A percentile compares a stretch with the other conserved stretches of the same genome.
phyloP scores from a whole-genome alignment of 2,329 filamentous ascomycete genomes.

The Teratosphaeria epicoccoides region DNA sequence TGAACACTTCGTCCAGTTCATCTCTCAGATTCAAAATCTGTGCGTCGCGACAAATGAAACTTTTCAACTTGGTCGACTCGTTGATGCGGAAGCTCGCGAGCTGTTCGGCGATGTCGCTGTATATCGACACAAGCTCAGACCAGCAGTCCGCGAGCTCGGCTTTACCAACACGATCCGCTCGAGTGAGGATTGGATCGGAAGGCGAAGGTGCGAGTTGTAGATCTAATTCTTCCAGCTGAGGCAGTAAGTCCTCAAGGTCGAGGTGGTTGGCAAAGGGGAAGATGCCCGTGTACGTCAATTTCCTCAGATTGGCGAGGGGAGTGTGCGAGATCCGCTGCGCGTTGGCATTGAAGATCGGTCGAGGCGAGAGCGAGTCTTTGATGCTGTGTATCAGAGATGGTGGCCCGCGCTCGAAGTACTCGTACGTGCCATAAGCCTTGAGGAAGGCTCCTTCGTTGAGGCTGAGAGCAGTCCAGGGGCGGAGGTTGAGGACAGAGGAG shows the following conservation, averaged over 20 bases:
- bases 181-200: conserved; percentile 29
- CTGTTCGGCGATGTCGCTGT: conserved; percentile 9
- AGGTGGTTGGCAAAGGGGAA: conserved; percentile 23
- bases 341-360: conserved; percentile 3
- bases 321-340: conserved; percentile 2
- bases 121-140: conserved; percentile 21
- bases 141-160: conserved; percentile 33
- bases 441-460: conserved; percentile 69
- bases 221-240: conserved; percentile 20
- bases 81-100: conserved; percentile 4
- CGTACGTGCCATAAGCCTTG: conserved; percentile 59
- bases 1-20: conserved; percentile 20
- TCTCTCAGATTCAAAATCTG: conserved; percentile 11
- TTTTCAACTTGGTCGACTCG: conserved; percentile 9
- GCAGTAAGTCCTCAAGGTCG: conserved; percentile 16
- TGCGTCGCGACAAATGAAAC: conserved; percentile 18
- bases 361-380: conserved; percentile 14
- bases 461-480: conserved; percentile 53
- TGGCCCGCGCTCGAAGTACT: conserved; percentile 56
- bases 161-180: conserved; percentile 29
- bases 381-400: conserved; percentile 22
- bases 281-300: conserved; percentile 24
- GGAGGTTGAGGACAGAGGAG: conserved; percentile 43
- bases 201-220: conserved; percentile 34
- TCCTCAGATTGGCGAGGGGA: conserved; percentile 1